Base-by-base conservation (phyloP, 352 stramenopile species). In the Phytophthora citricola region DNA sequence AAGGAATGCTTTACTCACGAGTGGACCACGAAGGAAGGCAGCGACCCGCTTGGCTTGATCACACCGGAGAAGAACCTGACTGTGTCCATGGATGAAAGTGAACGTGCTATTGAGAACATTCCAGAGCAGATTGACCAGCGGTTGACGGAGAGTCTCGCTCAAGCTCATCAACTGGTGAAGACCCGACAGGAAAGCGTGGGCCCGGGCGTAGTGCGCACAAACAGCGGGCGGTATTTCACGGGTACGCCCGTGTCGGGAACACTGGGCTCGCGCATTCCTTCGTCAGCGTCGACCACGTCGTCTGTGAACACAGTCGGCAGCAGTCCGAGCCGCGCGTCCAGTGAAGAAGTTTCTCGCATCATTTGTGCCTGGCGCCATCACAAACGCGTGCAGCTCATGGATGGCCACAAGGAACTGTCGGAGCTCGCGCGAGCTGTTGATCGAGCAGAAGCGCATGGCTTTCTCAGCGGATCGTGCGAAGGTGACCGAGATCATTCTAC, bases 1-100 rank as follows among this genome's bases (percentile, higher is more conserved):
- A 81, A 78, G 15, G 86, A 95, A 15, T 91, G 91, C 43, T 97
- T 97, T 63, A 86, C 78, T 15, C 92, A 98, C 66, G 92, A 97
- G 52, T 98, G 92, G 92, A 89, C 92, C 54, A 97, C 92, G 8
- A 93, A 96, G n/a, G 92, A 98, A 73, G 92, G 92, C 14, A 95
- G 87, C 20, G 89, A 97, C n/a, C 87, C 89, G 11, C 78, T 95
- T 31, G 67, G 75, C 20, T 36, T 85, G 12, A 75, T 71, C 10
- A 76, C 51, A 5, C 59, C 81, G 29, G 75, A 88, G 43, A 83
- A 91, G 44, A 73, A 88, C 43, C 59, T 94, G 29, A 94, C 86
- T 3, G 86, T 96, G 9, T 93, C 85, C 10, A 66, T 91, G 45
- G 88, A 94, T 62, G 89, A 96, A 59, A 94, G 81, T 50, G 87